Conservation (phyloP, 176 grass and related monocot species). For the Musa troglodytarum region DNA sequence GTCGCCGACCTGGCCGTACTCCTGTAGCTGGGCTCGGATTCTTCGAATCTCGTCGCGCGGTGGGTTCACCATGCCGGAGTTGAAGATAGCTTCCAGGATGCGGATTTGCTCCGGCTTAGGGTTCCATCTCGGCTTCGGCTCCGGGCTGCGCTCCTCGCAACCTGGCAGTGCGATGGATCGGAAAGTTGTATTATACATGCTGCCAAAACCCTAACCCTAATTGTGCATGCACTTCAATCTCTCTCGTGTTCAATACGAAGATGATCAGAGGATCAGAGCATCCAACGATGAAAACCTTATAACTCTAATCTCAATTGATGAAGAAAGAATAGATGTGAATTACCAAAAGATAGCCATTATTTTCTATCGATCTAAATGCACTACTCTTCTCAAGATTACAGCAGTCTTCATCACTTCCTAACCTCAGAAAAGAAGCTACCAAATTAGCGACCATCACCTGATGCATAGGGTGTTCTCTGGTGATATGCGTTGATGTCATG, state of each 20-base stretch:
- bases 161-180: constrained; percentile 8
- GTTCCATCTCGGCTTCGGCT: constrained; percentile 95
- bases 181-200: neutral
- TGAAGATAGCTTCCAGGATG: constrained; percentile 92
- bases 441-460: constrained; percentile 13
- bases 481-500: constrained; percentile 36
- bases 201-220: neutral
- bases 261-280: too few species aligned
- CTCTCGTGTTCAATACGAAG: too few species aligned
- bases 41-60: constrained; percentile 86
- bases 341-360: too few species aligned
- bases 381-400: neutral
- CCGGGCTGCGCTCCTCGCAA: constrained; percentile 56
- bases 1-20: constrained; percentile 84
- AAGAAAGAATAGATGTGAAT: too few species aligned
- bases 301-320: too few species aligned
- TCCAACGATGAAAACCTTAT: too few species aligned
- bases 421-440: too few species aligned
- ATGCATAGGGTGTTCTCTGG: constrained; percentile 37
- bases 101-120: constrained; percentile 89
- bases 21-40: constrained; percentile 76
- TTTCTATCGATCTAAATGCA: too few species aligned
- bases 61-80: constrained; percentile 90
- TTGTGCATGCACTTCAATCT: neutral
- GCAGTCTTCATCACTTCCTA: neutral